A percentile compares a stretch with the other conserved stretches of the same genome.
phyloP scores from a whole-genome alignment of 2,329 filamentous ascomycete genomes.

The Epichloe baconii region DNA sequence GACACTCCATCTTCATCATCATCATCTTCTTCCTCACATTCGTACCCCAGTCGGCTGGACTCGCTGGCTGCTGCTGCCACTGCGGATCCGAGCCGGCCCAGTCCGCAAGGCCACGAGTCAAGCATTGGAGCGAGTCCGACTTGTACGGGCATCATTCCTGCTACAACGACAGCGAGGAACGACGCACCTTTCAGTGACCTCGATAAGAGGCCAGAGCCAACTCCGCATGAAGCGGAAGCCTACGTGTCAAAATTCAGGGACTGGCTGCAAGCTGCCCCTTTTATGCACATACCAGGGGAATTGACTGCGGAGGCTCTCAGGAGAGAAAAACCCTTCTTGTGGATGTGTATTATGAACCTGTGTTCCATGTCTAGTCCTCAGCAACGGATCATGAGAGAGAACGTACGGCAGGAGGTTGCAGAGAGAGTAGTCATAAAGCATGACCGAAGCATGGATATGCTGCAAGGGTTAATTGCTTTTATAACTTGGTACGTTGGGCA shows the following conservation, averaged over 20 bases:
- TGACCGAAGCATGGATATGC: conserved; percentile 37
- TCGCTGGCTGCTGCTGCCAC: conserved; percentile 24
- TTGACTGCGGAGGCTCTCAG: conserved; percentile 26
- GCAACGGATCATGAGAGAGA: conserved; percentile 26
- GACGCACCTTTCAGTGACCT: conserved; percentile 6
- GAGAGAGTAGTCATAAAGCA: conserved; percentile 32
- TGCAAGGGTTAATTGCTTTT: conserved; percentile 33
- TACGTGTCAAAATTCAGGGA: conserved; percentile 28
- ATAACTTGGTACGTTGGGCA: conserved; percentile 1
- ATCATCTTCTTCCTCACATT: not conserved
- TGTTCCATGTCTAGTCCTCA: conserved; percentile 28
- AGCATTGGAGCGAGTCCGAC: not conserved
- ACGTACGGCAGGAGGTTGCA: conserved; percentile 30
- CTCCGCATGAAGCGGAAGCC: conserved; percentile 24
- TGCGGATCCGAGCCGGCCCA: conserved; percentile 8
- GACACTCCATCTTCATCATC: not conserved
- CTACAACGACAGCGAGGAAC: not conserved
- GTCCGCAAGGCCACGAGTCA: not conserved
- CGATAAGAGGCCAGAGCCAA: conserved; percentile 16
- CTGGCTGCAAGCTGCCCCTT: conserved; percentile 31
- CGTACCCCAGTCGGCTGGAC: conserved; percentile 20
- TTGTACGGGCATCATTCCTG: not conserved
- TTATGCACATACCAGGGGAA: conserved; percentile 25
- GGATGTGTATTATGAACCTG: conserved; percentile 34
- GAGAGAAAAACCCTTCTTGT: conserved; percentile 32